phyloP scores from a whole-genome alignment of 805 yeast species.

The Yarrowia deformans region DNA sequence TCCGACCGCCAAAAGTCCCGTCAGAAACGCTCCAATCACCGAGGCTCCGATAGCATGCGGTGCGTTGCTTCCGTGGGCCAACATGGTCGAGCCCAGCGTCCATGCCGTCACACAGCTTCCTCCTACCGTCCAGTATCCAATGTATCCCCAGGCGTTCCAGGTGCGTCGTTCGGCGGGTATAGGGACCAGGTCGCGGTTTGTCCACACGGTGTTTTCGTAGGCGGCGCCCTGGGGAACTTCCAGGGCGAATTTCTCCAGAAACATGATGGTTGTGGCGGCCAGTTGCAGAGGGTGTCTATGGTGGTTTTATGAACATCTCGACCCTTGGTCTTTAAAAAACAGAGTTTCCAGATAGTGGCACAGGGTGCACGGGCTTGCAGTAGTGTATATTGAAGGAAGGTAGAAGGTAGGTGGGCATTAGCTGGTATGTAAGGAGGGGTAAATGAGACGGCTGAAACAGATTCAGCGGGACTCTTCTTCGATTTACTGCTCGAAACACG shows the following conservation, averaged over 20 bases:
- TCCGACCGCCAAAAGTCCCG: slow-evolving; percentile 53
- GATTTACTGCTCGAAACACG: no score
- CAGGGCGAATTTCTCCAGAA: slow-evolving; percentile 34
- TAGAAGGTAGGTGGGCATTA: neutral
- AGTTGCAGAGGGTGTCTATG: neutral
- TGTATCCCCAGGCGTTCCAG: slow-evolving; percentile 56
- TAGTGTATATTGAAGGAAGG: neutral
- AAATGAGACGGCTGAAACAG: no score
- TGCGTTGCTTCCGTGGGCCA: slow-evolving; percentile 56
- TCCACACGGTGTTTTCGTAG: slow-evolving; percentile 41
- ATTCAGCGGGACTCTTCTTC: no score
- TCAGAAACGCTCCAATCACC: slow-evolving; percentile 54
- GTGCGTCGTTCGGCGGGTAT: slow-evolving; percentile 56
- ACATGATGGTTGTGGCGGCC: neutral
- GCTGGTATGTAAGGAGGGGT: neutral
- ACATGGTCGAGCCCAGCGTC: slow-evolving; percentile 55
- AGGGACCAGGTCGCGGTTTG: slow-evolving; percentile 54
- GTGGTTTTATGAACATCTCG: neutral
- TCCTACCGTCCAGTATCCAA: slow-evolving; percentile 45
- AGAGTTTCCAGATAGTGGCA: neutral
- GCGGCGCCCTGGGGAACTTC: slow-evolving; percentile 39
- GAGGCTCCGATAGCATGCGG: slow-evolving; percentile 56
- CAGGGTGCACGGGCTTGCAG: neutral
- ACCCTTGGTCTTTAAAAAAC: neutral
- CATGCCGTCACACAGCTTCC: slow-evolving; percentile 54